Evolutionary conservation across 169 alveolate genomes (phyloP).

Genomic region (Plasmodium coatneyi): DNA sequence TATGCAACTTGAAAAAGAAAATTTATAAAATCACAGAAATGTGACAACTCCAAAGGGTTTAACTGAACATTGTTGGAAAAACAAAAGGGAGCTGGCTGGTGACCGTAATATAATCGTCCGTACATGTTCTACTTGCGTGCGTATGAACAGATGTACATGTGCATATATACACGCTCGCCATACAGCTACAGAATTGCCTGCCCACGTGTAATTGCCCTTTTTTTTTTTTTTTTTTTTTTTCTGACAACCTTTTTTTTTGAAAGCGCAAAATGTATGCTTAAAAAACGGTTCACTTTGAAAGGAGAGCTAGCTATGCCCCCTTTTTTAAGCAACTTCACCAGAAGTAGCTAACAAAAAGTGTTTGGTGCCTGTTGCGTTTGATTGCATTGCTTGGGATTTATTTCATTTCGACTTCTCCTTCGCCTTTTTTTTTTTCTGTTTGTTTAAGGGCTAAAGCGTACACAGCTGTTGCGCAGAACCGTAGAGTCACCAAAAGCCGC

Average conservation of each 20-base stretch:
- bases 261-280: not conserved
- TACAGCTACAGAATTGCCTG: not conserved
- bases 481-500: not conserved
- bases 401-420: not conserved
- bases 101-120: not conserved
- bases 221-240: too few relatives aligned
- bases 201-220: not conserved
- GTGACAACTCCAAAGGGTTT: not conserved
- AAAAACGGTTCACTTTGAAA: not conserved
- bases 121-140: not conserved
- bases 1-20: not conserved
- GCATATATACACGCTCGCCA: not conserved
- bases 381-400: not conserved
- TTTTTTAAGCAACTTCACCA: not conserved
- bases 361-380: not conserved
- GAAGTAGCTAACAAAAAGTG: not conserved
- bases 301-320: not conserved
- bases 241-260: not conserved
- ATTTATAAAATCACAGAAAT: not conserved
- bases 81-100: not conserved
- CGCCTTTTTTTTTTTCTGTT: not conserved
- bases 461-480: not conserved
- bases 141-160: not conserved
- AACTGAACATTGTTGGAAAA: not conserved
- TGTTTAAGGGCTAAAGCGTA: not conserved